A percentile compares a stretch with the other conserved stretches of the same genome.
Evolutionary conservation across 176 grass and related monocot genomes (phyloP).

Genomic region (Carex myosuroides): DNA sequence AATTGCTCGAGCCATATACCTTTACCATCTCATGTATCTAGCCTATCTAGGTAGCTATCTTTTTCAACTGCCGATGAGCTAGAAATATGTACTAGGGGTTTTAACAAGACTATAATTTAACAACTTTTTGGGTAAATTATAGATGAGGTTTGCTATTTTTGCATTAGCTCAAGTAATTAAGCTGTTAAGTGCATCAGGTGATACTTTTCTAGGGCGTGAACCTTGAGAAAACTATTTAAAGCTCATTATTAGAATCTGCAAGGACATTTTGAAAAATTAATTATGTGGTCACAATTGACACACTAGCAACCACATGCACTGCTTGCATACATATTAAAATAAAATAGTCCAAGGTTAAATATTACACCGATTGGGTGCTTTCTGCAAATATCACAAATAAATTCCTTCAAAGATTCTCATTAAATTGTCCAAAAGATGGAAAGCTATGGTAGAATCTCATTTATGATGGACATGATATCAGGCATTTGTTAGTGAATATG

Average conservation of each 20-base stretch:
- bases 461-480: conserved; percentile 19
- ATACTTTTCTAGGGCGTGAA: neutral
- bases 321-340: neutral
- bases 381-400: neutral
- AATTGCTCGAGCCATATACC: neutral
- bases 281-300: neutral
- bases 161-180: neutral
- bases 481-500: conserved; percentile 99
- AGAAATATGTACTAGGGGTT: neutral
- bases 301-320: neutral
- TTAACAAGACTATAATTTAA: neutral
- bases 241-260: neutral
- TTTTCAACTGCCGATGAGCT: neutral
- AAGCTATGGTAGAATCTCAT: neutral
- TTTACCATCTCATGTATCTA: neutral
- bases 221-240: neutral
- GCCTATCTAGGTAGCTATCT: neutral
- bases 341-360: neutral
- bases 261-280: neutral
- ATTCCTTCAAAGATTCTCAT: neutral
- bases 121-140: neutral
- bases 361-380: neutral
- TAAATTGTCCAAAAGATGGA: neutral
- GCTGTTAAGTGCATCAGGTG: neutral
- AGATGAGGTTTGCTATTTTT: neutral